A percentile compares a stretch with the other conserved stretches of the same genome.
Conservation (phyloP, 2,329 filamentous ascomycete species). For the Penicillium olsonii region DNA sequence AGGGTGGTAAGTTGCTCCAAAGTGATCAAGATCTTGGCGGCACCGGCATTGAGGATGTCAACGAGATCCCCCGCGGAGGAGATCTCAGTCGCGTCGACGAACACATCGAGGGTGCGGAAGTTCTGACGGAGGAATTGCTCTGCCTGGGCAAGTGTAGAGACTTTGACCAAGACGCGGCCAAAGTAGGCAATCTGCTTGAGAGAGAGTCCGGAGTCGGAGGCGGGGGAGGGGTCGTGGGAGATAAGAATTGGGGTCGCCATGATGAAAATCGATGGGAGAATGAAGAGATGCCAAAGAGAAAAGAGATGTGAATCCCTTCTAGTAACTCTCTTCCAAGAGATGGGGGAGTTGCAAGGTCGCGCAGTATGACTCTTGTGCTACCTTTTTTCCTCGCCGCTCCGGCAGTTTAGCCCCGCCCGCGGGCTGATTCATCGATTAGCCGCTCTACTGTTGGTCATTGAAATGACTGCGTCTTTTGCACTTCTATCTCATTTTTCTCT, state of each 20-base stretch:
- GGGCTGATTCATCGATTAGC: conserved; percentile 22
- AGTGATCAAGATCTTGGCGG: conserved; percentile 79
- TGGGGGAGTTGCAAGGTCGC: conserved; percentile 3
- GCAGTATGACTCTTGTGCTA: conserved; percentile 21
- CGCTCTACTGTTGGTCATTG: background rate
- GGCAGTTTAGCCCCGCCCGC: background rate
- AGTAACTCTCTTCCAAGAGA: conserved; percentile 1
- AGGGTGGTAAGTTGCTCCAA: conserved; percentile 65
- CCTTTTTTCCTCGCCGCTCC: conserved; percentile 16
- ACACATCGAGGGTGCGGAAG: conserved; percentile 61
- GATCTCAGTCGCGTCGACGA: conserved; percentile 74
- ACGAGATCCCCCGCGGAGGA: conserved; percentile 71
- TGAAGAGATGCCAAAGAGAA: background rate
- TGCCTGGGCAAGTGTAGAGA: conserved; percentile 42
- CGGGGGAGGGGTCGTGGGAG: conserved; percentile 43
- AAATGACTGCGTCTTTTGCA: background rate
- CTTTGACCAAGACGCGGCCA: conserved; percentile 58
- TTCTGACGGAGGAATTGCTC: conserved; percentile 59
- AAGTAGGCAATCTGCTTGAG: conserved; percentile 60
- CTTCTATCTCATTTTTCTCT: background rate
- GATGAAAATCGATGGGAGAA: conserved; percentile 8
- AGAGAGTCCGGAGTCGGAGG: conserved; percentile 54
- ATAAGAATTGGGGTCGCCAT: conserved; percentile 48
- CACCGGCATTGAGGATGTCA: conserved; percentile 80
- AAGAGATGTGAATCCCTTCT: conserved; percentile 20